Evolutionary conservation across 306 rosid genomes (phyloP), one percentile per base, ranked within the genome.

Genomic region (Crotalaria pallida): DNA sequence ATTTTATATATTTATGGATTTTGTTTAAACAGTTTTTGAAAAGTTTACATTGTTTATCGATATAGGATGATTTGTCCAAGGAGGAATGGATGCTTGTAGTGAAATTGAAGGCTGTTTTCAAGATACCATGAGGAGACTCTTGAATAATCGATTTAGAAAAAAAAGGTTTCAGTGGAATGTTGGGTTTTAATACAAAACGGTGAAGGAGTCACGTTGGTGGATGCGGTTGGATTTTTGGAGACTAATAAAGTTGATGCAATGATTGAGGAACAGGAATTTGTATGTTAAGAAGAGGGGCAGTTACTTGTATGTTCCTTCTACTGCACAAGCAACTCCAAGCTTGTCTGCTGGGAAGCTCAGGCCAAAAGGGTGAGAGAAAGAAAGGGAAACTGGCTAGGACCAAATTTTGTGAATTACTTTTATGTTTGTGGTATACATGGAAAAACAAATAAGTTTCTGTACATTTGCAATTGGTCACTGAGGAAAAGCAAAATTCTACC

Each of bases 21-120:
- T 56, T 10, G 18, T 75, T 75, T 75, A 45, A 57, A 45, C 22
- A 11, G 48, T 51, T 34, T 13, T 60, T 59, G 50, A 51, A 26
- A 52, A 55, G 27, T 61, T 61, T 63, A 6, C 62, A 19, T 27
- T 56, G 9, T 40, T 58, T 56, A 40, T 64, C 61, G 79, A 51
- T 77, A 56, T 65, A 94, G 97, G 96, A 94, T 62, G 96, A 94
- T 7, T 83, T 94, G 64, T 48, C 73, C 12, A 80, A 29, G 10
- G 97, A 94, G 0, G 98, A 94, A 59, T 91, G 99, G 99, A 91
- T 10, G 81, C 82, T 91, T 80, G 78, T 91, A 60, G 89, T 83
- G 79, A 89, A 87, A 79, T 73, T 94, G 92, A 94, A 91, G 87
- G 82, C 10, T 52, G 80, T 88, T 75, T 91, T 94, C 86, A 80